Evolutionary conservation across 768 basidiomycete species (phyloP).

Genomic region (Asterophora lycoperdoides): DNA sequence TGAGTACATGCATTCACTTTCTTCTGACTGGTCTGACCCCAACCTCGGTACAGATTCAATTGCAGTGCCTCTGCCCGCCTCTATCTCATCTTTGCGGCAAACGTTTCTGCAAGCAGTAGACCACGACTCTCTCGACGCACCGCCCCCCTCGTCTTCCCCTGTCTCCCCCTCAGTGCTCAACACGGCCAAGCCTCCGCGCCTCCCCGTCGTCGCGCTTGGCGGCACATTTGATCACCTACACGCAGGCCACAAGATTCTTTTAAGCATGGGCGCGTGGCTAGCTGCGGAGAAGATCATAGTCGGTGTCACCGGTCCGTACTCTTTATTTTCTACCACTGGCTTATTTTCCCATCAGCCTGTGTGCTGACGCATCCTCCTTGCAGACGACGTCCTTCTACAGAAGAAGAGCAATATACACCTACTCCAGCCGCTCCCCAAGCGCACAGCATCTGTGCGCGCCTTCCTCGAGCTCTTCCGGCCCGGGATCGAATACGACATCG

Average conservation of each 20-base stretch:
- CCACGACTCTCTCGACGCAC: conserved; percentile 8
- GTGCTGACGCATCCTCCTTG: background rate
- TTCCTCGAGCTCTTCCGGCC: conserved; percentile 75
- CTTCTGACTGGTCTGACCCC: conserved; percentile 1
- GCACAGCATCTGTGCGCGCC: conserved; percentile 52
- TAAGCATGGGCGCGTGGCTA: conserved; percentile 89
- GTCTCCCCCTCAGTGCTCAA: conserved; percentile 3
- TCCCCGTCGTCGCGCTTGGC: conserved; percentile 80
- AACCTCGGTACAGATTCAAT: conserved; percentile 30
- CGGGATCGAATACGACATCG: conserved; percentile 58
- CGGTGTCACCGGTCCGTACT: conserved; percentile 73
- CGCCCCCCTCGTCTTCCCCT: background rate
- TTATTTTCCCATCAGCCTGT: conserved; percentile 13
- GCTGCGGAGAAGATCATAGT: conserved; percentile 77
- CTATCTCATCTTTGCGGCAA: conserved; percentile 35
- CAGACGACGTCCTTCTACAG: conserved; percentile 66
- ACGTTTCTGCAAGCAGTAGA: conserved; percentile 31
- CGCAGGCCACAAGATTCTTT: conserved; percentile 93
- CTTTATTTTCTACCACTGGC: conserved; percentile 2
- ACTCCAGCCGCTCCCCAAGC: conserved; percentile 55
- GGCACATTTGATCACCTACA: conserved; percentile 99
- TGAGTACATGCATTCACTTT: conserved; percentile 21
- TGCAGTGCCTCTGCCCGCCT: conserved; percentile 38
- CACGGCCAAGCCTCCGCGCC: conserved; percentile 20
- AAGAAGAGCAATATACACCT: conserved; percentile 69